These are phyloP conservation scores for Limnomonas spitsbergensis DNA, from an alignment of 139 green algal species.

Conservation along the genomic window DNA sequence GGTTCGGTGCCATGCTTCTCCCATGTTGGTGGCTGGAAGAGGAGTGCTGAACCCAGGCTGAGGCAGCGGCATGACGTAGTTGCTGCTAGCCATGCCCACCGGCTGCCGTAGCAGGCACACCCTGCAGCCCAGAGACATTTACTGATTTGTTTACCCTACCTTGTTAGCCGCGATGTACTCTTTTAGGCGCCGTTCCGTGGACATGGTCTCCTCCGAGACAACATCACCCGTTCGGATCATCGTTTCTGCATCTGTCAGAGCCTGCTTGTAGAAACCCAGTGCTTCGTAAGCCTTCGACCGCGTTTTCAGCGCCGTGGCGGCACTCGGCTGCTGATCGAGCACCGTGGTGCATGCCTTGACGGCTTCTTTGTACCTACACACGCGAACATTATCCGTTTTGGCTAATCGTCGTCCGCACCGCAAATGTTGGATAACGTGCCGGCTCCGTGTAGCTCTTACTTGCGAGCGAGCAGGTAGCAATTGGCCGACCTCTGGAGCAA, in stretches of 20 bases:
- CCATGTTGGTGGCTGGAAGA: no score
- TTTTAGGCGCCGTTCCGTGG: neutral
- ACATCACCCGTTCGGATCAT: constrained; percentile 48
- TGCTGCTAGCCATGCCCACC: no score
- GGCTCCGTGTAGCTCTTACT: constrained; percentile 24
- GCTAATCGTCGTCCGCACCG: neutral
- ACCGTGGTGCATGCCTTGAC: constrained; percentile 71
- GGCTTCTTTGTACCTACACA: constrained; percentile 76
- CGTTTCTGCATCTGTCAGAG: constrained; percentile 64
- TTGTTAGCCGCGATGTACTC: constrained; percentile 7
- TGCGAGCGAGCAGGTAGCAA: constrained; percentile 71
- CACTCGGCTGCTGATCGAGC: constrained; percentile 57
- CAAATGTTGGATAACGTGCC: no score
- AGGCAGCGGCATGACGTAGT: no score
- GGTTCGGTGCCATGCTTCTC: no score
- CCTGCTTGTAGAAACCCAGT: constrained; percentile 73
- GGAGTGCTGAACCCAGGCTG: no score
- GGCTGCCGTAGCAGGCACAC: no score
- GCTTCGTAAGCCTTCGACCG: constrained; percentile 74
- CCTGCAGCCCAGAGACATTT: no score
- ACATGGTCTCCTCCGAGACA: constrained; percentile 46
- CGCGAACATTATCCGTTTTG: constrained; percentile 1
- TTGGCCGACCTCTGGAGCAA: constrained; percentile 78
- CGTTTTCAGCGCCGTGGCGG: constrained; percentile 59
- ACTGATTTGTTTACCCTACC: no score